Conservation (phyloP, 768 basidiomycete species). For the Lentinula raphanica region DNA sequence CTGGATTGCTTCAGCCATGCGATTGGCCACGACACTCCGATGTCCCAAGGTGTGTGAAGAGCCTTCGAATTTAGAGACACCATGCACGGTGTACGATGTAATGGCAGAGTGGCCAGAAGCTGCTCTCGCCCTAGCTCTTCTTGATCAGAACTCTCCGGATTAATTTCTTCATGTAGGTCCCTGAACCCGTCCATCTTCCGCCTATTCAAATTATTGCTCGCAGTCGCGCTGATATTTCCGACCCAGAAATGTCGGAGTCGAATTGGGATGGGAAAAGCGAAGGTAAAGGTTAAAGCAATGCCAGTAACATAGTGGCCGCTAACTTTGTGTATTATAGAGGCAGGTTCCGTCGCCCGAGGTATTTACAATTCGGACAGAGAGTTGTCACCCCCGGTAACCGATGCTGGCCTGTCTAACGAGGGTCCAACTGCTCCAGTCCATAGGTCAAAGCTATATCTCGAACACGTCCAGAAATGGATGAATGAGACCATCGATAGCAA, state of each 20-base stretch:
- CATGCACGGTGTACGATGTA: constrained; percentile 26
- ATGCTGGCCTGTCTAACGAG: constrained; percentile 16
- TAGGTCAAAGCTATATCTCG: constrained; percentile 7
- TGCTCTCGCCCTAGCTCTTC: constrained; percentile 23
- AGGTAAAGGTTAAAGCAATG: constrained; percentile 20
- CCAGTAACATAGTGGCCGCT: background rate
- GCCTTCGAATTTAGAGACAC: constrained; percentile 15
- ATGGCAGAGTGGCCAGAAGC: constrained; percentile 22
- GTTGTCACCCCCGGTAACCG: constrained; percentile 23
- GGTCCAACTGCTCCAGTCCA: constrained; percentile 9
- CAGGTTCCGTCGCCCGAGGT: constrained; percentile 31
- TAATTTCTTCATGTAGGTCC: constrained; percentile 30
- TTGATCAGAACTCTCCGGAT: constrained; percentile 7
- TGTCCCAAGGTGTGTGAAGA: constrained; percentile 37
- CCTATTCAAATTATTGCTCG: constrained; percentile 22
- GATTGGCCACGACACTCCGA: constrained; percentile 24
- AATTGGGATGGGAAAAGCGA: constrained; percentile 39
- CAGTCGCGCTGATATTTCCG: constrained; percentile 19
- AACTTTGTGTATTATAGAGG: constrained; percentile 17
- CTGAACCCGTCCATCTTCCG: constrained; percentile 31
- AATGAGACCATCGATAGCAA: constrained; percentile 16
- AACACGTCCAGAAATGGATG: constrained; percentile 18
- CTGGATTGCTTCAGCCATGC: constrained; percentile 54
- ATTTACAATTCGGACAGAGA: constrained; percentile 15
- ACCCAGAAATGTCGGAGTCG: constrained; percentile 33